A percentile compares a stretch with the other conserved stretches of the same genome.
phyloP scores from a whole-genome alignment of 768 basidiomycete genomes.

The Panellus pusillus region DNA sequence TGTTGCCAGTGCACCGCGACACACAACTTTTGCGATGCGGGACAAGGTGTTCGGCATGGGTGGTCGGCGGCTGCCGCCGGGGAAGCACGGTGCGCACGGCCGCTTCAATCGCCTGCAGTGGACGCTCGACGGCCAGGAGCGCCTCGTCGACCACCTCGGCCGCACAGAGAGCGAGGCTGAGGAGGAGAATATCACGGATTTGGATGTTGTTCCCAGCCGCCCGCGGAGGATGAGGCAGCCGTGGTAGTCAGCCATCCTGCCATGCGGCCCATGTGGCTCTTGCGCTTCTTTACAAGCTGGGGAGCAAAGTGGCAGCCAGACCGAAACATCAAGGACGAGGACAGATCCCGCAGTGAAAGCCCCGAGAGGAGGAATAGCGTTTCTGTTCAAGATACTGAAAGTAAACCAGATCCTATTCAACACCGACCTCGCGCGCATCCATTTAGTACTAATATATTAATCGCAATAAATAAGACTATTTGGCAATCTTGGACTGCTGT shows the following conservation, averaged over 20 bases:
- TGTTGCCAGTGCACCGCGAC: constrained; percentile 57
- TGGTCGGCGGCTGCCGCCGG: constrained; percentile 46
- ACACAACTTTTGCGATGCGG: constrained; percentile 63
- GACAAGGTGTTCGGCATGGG: constrained; percentile 69
- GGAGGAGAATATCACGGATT: constrained; percentile 52
- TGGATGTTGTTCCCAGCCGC: constrained; percentile 24
- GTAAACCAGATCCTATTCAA: not conserved
- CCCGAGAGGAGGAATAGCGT: not conserved
- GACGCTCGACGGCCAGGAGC: constrained; percentile 62
- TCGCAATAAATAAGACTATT: constrained; percentile 33
- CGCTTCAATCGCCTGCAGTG: constrained; percentile 66
- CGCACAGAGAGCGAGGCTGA: constrained; percentile 77
- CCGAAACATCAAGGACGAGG: constrained; percentile 1
- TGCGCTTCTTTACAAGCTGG: constrained; percentile 78
- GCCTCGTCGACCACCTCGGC: constrained; percentile 66
- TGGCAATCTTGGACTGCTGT: constrained; percentile 65
- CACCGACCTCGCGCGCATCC: constrained; percentile 1
- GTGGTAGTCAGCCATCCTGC: constrained; percentile 51
- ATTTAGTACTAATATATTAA: constrained; percentile 20
- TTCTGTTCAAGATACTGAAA: not conserved
- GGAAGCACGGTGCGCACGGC: constrained; percentile 58
- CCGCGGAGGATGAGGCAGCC: constrained; percentile 50
- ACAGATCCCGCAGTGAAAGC: not conserved
- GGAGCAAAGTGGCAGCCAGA: constrained; percentile 53
- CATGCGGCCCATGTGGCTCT: constrained; percentile 75